Evolutionary conservation across 1,139 yeast genomes (phyloP).

Genomic region (Pichia sp.): DNA sequence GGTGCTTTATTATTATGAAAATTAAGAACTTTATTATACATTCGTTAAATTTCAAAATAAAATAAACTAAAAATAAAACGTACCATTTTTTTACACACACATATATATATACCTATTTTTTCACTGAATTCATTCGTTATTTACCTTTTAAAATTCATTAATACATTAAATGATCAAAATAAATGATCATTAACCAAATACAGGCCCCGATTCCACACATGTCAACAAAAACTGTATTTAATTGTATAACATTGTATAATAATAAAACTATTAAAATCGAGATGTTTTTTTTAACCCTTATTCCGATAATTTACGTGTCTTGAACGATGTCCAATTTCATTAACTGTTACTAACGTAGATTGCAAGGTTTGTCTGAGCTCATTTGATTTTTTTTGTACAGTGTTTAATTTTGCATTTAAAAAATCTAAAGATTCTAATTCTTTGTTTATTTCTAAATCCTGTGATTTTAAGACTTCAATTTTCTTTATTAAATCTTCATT

Average conservation of each 20-base stretch:
- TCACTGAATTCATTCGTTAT: background rate
- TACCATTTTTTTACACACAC: too few relatives aligned
- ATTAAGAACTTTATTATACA: too few relatives aligned
- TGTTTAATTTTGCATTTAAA: background rate
- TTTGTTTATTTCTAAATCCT: slow-evolving; percentile 2
- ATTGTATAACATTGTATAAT: background rate
- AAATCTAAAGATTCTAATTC: slow-evolving; percentile 1
- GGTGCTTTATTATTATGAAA: background rate
- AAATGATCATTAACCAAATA: too few relatives aligned
- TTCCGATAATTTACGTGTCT: slow-evolving; percentile 13
- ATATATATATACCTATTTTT: too few relatives aligned
- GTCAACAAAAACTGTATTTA: too few relatives aligned
- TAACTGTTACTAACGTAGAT: background rate
- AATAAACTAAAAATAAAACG: background rate
- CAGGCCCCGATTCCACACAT: too few relatives aligned
- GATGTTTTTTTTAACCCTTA: background rate
- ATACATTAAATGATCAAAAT: too few relatives aligned
- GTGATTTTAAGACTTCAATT: slow-evolving; percentile 6
- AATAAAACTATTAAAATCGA: too few relatives aligned
- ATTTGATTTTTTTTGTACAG: background rate
- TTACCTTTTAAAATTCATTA: too few relatives aligned
- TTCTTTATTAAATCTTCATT: background rate
- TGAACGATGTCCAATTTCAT: slow-evolving; percentile 10
- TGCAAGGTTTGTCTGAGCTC: slow-evolving; percentile 2
- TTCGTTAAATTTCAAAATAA: background rate